phyloP scores from a whole-genome alignment of 2,329 filamentous ascomycete genomes.

The Fusarium redolens region DNA sequence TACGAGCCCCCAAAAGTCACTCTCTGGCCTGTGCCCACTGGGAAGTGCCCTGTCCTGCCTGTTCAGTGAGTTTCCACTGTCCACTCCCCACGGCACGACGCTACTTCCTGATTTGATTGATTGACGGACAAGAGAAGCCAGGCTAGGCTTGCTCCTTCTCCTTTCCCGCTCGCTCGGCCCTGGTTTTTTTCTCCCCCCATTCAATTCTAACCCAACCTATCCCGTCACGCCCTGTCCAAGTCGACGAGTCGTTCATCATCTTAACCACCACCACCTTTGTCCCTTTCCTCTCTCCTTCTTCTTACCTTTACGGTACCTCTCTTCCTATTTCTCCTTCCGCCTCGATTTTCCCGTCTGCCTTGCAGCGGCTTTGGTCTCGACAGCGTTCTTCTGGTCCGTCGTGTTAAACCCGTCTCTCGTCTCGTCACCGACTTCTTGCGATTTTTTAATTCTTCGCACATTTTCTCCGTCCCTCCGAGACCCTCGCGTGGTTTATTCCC shows the following conservation, averaged over 20 bases:
- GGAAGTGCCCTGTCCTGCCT: neutral
- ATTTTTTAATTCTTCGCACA: slow-evolving; percentile 32
- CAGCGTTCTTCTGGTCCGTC: slow-evolving; percentile 29
- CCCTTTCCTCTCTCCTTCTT: slow-evolving; percentile 21
- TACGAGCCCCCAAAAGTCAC: slow-evolving; percentile 30
- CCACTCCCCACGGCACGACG: slow-evolving; percentile 37
- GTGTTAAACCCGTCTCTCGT: slow-evolving; percentile 11
- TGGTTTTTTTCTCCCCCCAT: slow-evolving; percentile 44
- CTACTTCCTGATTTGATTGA: slow-evolving; percentile 45
- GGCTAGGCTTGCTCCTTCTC: slow-evolving; percentile 41
- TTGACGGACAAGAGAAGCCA: slow-evolving; percentile 3
- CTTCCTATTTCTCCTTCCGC: slow-evolving; percentile 29
- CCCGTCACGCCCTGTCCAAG: slow-evolving; percentile 36
- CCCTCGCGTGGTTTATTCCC: slow-evolving; percentile 44
- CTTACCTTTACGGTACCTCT: slow-evolving; percentile 28
- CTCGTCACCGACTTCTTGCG: slow-evolving; percentile 37
- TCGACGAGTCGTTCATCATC: slow-evolving; percentile 43
- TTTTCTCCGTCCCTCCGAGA: slow-evolving; percentile 42
- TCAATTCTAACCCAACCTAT: slow-evolving; percentile 33
- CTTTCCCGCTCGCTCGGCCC: slow-evolving; percentile 44
- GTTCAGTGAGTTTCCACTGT: slow-evolving; percentile 5
- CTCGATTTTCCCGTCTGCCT: slow-evolving; percentile 36
- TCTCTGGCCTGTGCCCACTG: slow-evolving; percentile 39
- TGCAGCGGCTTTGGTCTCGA: slow-evolving; percentile 41
- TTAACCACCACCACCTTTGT: slow-evolving; percentile 36